phyloP scores from a whole-genome alignment of 1,284 basidiomycete species.

The Leccinum subrobustum region DNA sequence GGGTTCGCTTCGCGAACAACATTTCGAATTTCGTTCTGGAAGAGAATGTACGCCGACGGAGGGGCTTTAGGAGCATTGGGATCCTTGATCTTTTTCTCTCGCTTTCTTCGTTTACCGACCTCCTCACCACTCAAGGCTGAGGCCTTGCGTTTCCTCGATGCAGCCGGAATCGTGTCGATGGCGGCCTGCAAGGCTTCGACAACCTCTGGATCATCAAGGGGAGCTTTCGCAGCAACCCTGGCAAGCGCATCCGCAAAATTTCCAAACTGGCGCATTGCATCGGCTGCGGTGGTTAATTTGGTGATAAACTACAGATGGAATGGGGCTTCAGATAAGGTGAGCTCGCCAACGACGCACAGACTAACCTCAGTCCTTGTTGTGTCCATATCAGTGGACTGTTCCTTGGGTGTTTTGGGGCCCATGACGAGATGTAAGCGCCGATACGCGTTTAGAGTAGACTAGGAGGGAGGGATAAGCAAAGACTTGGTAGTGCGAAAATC shows the following conservation, averaged over 20 bases:
- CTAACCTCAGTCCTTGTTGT: conserved; percentile 32
- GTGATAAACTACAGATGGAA: conserved; percentile 46
- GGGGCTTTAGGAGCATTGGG: conserved; percentile 95
- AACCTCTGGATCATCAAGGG: conserved; percentile 35
- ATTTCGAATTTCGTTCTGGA: conserved; percentile 89
- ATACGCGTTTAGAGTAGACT: conserved; percentile 30
- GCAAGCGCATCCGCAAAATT: conserved; percentile 56
- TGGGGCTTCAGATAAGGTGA: conserved; percentile 21
- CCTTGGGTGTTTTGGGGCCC: conserved; percentile 28
- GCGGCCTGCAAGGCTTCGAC: conserved; percentile 29
- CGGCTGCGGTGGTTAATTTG: conserved; percentile 53
- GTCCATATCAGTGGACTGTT: conserved; percentile 29
- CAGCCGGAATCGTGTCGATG: conserved; percentile 33
- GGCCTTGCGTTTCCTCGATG: conserved; percentile 54
- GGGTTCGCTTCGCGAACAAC: conserved; percentile 68
- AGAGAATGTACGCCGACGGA: conserved; percentile 92
- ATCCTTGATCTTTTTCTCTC: conserved; percentile 72
- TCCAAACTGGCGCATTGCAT: conserved; percentile 58
- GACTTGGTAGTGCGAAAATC: conserved; percentile 39
- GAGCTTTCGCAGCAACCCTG: conserved; percentile 36
- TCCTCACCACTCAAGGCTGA: conserved; percentile 42
- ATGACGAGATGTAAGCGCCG: conserved; percentile 21
- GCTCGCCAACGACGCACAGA: conserved; percentile 13
- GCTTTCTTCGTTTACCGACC: conserved; percentile 42
- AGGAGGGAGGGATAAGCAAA: conserved; percentile 29